These are phyloP conservation scores for Chlamydomonas reinhardtii DNA, from an alignment of 163 green algal genomes.

Conservation along the genomic window DNA sequence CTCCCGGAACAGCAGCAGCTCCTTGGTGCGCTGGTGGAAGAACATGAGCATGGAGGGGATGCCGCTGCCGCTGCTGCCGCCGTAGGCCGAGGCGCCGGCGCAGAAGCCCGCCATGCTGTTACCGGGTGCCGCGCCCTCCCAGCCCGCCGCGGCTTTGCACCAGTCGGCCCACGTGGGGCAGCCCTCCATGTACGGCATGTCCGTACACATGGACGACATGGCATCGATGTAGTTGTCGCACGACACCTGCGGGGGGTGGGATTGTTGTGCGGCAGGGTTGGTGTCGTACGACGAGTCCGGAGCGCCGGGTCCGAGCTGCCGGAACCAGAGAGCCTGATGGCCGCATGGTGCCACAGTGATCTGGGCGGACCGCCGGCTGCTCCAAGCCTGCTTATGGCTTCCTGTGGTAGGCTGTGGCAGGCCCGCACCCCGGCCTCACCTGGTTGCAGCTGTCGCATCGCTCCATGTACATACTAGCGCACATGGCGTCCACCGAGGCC, in stretches of 20 bases:
- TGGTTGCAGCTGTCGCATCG: neutral
- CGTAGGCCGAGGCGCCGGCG: constrained; percentile 12
- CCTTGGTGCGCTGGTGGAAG: constrained; percentile 58
- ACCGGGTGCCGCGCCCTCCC: neutral
- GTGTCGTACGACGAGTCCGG: too few species aligned
- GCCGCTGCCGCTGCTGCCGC: neutral
- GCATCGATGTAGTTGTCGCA: neutral
- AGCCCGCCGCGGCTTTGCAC: neutral
- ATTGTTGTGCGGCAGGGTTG: neutral
- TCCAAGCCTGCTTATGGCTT: too few species aligned
- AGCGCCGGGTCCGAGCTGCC: too few species aligned
- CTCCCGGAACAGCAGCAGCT: constrained; percentile 69
- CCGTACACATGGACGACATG: neutral
- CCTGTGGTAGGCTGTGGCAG: too few species aligned
- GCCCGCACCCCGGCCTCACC: neutral
- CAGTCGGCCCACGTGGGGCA: constrained; percentile 4
- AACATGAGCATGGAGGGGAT: constrained; percentile 72
- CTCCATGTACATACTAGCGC: constrained; percentile 39
- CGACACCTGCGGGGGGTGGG: too few species aligned
- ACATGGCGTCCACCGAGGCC: neutral
- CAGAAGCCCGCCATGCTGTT: constrained; percentile 4
- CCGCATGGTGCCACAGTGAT: too few species aligned
- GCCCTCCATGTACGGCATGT: constrained; percentile 11
- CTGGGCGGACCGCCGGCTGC: too few species aligned
- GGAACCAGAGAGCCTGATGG: too few species aligned